phyloP scores from a whole-genome alignment of 768 basidiomycete genomes.

The Rhodotorula taiwanensis region DNA sequence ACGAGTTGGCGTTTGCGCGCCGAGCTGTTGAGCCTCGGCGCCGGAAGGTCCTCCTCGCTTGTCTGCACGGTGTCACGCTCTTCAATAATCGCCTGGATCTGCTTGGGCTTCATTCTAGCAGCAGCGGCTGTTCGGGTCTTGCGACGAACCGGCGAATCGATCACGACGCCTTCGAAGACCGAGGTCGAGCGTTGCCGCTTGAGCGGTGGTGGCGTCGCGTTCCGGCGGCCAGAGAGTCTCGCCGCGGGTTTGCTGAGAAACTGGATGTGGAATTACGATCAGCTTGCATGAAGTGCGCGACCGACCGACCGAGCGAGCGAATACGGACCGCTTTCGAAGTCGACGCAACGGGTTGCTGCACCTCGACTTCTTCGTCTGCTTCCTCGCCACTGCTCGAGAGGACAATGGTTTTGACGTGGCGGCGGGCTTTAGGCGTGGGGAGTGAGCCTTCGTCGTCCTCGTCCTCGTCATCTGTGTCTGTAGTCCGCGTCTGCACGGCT shows the following conservation, averaged over 20 bases:
- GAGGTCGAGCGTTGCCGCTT: not conserved
- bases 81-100: not conserved
- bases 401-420: too few relatives aligned
- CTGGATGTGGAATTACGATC: too few relatives aligned
- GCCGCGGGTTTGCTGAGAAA: not conserved
- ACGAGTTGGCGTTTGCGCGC: not conserved
- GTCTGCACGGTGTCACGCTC: not conserved
- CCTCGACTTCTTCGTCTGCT: not conserved
- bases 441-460: too few relatives aligned
- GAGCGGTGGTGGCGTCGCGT: not conserved
- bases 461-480: too few relatives aligned
- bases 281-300: too few relatives aligned
- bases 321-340: not conserved
- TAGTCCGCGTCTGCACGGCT: too few relatives aligned
- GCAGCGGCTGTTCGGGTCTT: not conserved
- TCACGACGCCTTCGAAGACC: constrained; percentile 8
- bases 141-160: not conserved
- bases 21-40: too few relatives aligned
- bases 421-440: too few relatives aligned
- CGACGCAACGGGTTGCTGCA: not conserved
- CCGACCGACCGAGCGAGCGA: too few relatives aligned
- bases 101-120: too few relatives aligned
- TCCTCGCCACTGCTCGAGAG: not conserved
- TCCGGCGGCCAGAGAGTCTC: not conserved
- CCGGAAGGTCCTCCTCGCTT: not conserved